phyloP scores from a whole-genome alignment of 345 rosid genomes.

The Arabidopsis suecica region DNA sequence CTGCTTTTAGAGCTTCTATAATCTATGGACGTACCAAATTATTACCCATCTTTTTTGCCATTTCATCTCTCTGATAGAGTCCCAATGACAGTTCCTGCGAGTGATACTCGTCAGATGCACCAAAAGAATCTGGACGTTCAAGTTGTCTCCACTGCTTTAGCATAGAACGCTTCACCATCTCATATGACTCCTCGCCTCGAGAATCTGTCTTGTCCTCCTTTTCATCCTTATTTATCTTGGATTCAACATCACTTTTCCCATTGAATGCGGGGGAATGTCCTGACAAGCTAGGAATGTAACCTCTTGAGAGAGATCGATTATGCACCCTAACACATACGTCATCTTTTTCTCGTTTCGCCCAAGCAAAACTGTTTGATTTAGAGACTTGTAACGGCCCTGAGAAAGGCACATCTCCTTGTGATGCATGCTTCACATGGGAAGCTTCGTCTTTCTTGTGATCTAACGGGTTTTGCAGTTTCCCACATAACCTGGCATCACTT shows the following conservation, averaged over 20 bases:
- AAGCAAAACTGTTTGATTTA: conserved; percentile 86
- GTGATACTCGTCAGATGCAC: conserved; percentile 84
- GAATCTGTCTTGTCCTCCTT: conserved; percentile 53
- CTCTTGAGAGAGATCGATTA: conserved; percentile 67
- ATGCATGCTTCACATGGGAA: conserved; percentile 79
- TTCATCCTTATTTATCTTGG: conserved; percentile 51
- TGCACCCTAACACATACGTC: conserved; percentile 58
- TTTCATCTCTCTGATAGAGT: conserved; percentile 69
- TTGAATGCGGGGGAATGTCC: conserved; percentile 57
- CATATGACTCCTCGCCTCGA: conserved; percentile 63
- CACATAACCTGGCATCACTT: conserved; percentile 44
- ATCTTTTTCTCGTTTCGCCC: conserved; percentile 86
- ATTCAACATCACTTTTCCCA: conserved; percentile 52
- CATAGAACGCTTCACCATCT: conserved; percentile 60
- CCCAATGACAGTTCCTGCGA: conserved; percentile 84
- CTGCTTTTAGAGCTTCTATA: conserved; percentile 36
- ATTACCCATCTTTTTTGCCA: conserved; percentile 61
- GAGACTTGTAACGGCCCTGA: conserved; percentile 90
- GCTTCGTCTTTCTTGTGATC: conserved; percentile 60
- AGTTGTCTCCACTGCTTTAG: conserved; percentile 76
- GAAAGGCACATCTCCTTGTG: conserved; percentile 90
- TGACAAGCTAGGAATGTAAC: conserved; percentile 55
- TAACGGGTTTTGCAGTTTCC: conserved; percentile 55
- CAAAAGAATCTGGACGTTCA: conserved; percentile 87
- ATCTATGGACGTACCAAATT: conserved; percentile 64